A percentile compares a stretch with the other conserved stretches of the same genome.
Evolutionary conservation across 768 basidiomycete genomes (phyloP).

Genomic region (Sarcodon aspratus): DNA sequence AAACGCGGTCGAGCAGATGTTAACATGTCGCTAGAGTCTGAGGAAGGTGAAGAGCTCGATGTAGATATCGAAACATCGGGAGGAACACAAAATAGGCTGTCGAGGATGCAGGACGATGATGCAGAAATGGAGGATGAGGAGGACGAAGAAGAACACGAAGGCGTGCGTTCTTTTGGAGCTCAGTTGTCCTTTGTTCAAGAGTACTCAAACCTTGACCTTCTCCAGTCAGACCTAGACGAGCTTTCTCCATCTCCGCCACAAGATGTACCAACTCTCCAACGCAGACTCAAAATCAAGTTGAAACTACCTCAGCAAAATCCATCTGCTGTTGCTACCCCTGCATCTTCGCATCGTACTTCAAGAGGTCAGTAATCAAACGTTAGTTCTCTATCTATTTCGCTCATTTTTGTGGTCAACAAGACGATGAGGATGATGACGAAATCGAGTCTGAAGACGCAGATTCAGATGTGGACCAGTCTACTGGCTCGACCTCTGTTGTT

Average conservation of each 20-base stretch:
- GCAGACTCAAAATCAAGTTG: slow-evolving; percentile 50
- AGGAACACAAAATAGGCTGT: slow-evolving; percentile 16
- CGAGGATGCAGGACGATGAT: slow-evolving; percentile 15
- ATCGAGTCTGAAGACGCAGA: slow-evolving; percentile 36
- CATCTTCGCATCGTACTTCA: background rate
- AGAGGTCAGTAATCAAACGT: background rate
- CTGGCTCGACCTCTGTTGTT: slow-evolving; percentile 15
- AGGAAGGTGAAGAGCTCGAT: slow-evolving; percentile 28
- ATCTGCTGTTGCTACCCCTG: background rate
- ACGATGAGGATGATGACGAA: slow-evolving; percentile 8
- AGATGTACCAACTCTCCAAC: slow-evolving; percentile 16
- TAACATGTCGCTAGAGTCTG: slow-evolving; percentile 16
- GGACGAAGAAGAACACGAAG: slow-evolving; percentile 6
- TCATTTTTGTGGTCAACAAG: background rate
- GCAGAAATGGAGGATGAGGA: slow-evolving; percentile 11
- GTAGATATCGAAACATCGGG: slow-evolving; percentile 21
- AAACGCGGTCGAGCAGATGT: background rate
- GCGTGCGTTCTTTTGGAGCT: slow-evolving; percentile 4
- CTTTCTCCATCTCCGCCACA: slow-evolving; percentile 7
- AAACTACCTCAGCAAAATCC: slow-evolving; percentile 31
- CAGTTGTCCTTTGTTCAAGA: background rate
- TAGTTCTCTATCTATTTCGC: background rate
- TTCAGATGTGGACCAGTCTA: slow-evolving; percentile 19
- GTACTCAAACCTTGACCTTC: slow-evolving; percentile 8
- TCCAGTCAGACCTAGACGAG: slow-evolving; percentile 6